Evolutionary conservation across 2,329 filamentous ascomycete genomes (phyloP).

Genomic region (Penicillium paneum): DNA sequence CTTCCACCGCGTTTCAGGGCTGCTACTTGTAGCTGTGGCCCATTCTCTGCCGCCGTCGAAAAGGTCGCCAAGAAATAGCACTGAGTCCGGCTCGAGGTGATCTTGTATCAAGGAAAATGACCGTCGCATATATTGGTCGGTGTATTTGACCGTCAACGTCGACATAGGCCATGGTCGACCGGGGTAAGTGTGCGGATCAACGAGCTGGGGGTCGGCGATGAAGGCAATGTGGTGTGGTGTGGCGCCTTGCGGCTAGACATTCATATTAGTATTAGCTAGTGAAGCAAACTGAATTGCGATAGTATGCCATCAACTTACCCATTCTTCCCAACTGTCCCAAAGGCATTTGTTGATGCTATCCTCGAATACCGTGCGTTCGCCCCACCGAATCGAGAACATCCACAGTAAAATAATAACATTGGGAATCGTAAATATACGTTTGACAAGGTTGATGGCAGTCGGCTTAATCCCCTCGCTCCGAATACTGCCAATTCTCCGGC

Average conservation of each 20-base stretch:
- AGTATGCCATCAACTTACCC: slow-evolving; percentile 58
- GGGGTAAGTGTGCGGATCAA: slow-evolving; percentile 92
- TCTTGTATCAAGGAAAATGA: slow-evolving; percentile 76
- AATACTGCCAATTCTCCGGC: slow-evolving; percentile 5
- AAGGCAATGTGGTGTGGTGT: slow-evolving; percentile 80
- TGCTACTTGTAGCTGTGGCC: slow-evolving; percentile 64
- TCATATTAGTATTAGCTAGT: slow-evolving; percentile 4
- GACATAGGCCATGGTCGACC: slow-evolving; percentile 73
- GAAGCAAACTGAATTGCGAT: background rate
- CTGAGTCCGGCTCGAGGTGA: slow-evolving; percentile 74
- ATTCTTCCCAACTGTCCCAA: slow-evolving; percentile 89
- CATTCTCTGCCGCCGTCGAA: slow-evolving; percentile 97
- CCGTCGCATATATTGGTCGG: slow-evolving; percentile 84
- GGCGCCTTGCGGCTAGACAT: slow-evolving; percentile 66
- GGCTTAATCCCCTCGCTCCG: slow-evolving; percentile 16
- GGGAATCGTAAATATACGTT: slow-evolving; percentile 46
- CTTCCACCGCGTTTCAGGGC: slow-evolving; percentile 65
- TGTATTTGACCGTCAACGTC: slow-evolving; percentile 65
- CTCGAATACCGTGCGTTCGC: slow-evolving; percentile 75
- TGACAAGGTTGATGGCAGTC: slow-evolving; percentile 13
- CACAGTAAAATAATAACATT: slow-evolving; percentile 70
- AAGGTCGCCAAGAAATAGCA: slow-evolving; percentile 88
- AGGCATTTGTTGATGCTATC: slow-evolving; percentile 67
- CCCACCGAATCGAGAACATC: slow-evolving; percentile 75
- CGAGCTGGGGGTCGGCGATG: slow-evolving; percentile 85